A percentile compares a stretch with the other conserved stretches of the same genome.
Conservation (phyloP, 2,329 filamentous ascomycete species). For the Reticulascus tulasneorum region DNA sequence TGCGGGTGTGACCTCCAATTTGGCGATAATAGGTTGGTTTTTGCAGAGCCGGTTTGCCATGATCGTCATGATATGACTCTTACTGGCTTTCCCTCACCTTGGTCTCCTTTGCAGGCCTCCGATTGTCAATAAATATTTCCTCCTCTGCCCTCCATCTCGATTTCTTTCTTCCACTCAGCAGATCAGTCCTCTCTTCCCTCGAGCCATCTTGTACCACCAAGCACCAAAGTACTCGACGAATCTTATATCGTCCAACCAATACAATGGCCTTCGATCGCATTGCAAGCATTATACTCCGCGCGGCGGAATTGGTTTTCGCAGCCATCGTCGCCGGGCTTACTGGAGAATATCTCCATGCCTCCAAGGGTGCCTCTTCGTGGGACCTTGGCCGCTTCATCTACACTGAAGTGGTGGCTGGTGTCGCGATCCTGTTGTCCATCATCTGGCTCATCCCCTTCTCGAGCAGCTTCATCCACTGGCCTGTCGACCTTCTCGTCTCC, state of each 20-base stretch:
- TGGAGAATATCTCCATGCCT: slow-evolving; percentile 58
- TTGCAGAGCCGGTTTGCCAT: too few species aligned
- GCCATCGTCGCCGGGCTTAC: slow-evolving; percentile 68
- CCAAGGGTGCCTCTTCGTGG: slow-evolving; percentile 44
- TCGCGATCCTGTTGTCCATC: slow-evolving; percentile 65
- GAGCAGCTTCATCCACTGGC: slow-evolving; percentile 64
- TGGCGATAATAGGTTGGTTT: too few species aligned
- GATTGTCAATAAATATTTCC: slow-evolving; percentile 12
- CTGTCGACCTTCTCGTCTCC: slow-evolving; percentile 65
- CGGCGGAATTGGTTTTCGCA: slow-evolving; percentile 61
- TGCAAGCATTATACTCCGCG: slow-evolving; percentile 33
- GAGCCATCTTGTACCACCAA: background rate
- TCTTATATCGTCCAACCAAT: background rate
- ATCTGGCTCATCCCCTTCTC: slow-evolving; percentile 72
- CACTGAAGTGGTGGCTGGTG: slow-evolving; percentile 64
- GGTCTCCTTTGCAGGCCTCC: slow-evolving; percentile 1
- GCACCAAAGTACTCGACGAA: background rate
- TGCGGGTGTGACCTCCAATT: too few species aligned
- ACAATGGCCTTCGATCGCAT: slow-evolving; percentile 36
- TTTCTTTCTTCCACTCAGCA: background rate
- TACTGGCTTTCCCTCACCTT: too few species aligned
- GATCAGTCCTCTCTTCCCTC: slow-evolving; percentile 1
- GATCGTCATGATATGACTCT: too few species aligned
- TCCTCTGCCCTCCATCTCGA: background rate
- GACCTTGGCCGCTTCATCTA: slow-evolving; percentile 67